These are phyloP conservation scores for Aspergillus haitiensis DNA, from an alignment of 495 filamentous ascomycete species.

Conservation along the genomic window DNA sequence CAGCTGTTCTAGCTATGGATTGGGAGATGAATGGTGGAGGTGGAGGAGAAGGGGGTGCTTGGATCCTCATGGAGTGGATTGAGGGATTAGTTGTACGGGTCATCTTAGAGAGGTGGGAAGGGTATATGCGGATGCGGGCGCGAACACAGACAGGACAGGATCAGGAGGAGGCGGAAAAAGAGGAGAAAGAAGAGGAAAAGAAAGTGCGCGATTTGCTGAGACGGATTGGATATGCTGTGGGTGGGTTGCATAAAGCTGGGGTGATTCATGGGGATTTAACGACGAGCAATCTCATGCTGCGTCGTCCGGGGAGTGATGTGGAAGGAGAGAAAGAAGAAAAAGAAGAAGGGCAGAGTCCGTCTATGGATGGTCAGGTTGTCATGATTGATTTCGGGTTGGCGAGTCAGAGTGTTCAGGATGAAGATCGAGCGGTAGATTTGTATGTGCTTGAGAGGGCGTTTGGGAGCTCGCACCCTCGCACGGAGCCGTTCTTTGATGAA, in stretches of 20 bases:
- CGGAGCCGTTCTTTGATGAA: constrained; percentile 71
- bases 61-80: constrained; percentile 91
- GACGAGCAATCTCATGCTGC: constrained; percentile 94
- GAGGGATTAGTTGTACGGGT: constrained; percentile 68
- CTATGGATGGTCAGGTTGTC: constrained; percentile 70
- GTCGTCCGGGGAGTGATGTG: constrained; percentile 26
- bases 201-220: constrained; percentile 61
- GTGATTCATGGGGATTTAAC: constrained; percentile 95
- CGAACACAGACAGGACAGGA: constrained; percentile 4
- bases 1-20: constrained; percentile 73
- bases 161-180: not conserved
- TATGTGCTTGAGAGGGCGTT: constrained; percentile 98
- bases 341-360: constrained; percentile 25
- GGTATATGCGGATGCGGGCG: constrained; percentile 33
- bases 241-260: constrained; percentile 75
- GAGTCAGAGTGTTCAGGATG: constrained; percentile 75
- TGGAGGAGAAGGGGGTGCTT: constrained; percentile 62
- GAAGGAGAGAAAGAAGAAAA: constrained; percentile 24
- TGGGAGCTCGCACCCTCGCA: constrained; percentile 86
- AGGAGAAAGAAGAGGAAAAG: constrained; percentile 31
- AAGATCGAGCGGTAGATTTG: constrained; percentile 93
- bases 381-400: constrained; percentile 96
- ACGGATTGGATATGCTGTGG: constrained; percentile 71
- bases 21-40: constrained; percentile 46
- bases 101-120: constrained; percentile 65